Base-by-base conservation (phyloP, 2,329 filamentous ascomycete genomes). In the Phialophora macrospora region DNA sequence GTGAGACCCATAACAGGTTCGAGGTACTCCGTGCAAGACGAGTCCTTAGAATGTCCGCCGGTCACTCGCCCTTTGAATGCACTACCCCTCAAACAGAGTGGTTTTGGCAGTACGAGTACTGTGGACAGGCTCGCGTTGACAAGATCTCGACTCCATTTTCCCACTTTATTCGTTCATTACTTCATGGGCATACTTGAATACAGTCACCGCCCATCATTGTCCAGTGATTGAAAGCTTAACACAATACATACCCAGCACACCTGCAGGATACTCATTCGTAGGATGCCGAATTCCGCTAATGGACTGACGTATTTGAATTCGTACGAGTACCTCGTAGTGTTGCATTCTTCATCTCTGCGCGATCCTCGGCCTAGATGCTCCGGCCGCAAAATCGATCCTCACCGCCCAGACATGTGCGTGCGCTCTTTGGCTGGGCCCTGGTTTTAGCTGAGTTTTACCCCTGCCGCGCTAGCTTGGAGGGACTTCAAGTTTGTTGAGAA, bases 401-500 rank as follows among this genome's bases (percentile, higher is more conserved):
- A 60, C 58, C 58, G 58, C 58, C 57, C 22, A 44, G 46, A 32
- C 30, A 60, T 9, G 34, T 41, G 12, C 58, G 30, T 28, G 24
- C 28, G 48, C 58, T 60, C 28, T 52, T 32, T 60, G 58, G 57
- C 44, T 44, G 26, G 48, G 46, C 30, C 32, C 20, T 54, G 46
- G 46, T 30, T 30, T 55, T 30, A 34, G 24, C 28, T 28, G 26
- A 52, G 48, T 49, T 30, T n/a, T 48, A 32, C 48, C 58, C 58
- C 48, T 60, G 58, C 26, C 46, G 58, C 48, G 30, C 58, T 60
- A 44, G 32, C 48, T 51, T 28, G 32, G 20, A 44, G 48, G 30
- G 48, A 26, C 48, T 3, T 51, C 48, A 51, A 54, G 34, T 60
- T 60, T 60, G 58, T 60, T 60, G 58, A 60, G 58, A 52, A 26